A percentile compares a stretch with the other conserved stretches of the same genome.
These are phyloP conservation scores for Trichoderma erinaceum DNA, from an alignment of 495 filamentous ascomycete genomes.

Conservation along the genomic window DNA sequence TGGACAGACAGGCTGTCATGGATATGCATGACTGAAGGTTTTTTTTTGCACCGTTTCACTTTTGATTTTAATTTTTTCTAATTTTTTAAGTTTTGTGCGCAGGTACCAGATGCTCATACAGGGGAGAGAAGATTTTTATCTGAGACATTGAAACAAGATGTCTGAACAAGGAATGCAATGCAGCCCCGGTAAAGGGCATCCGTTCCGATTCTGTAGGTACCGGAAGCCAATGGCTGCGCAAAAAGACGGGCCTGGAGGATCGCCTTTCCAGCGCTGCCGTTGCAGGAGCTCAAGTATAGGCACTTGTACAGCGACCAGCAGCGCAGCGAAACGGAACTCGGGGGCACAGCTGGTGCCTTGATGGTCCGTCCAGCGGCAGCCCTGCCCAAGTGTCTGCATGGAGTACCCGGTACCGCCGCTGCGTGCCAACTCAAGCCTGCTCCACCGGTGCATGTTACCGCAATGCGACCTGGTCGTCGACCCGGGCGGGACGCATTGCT, in stretches of 20 bases:
- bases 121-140: too few relatives aligned
- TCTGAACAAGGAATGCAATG: too few relatives aligned
- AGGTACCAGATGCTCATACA: neutral
- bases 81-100: too few relatives aligned
- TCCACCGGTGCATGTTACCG: neutral
- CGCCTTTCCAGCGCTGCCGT: too few relatives aligned
- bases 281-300: too few relatives aligned
- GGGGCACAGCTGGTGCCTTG: neutral
- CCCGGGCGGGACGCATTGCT: neutral
- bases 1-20: neutral
- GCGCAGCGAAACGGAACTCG: too few relatives aligned
- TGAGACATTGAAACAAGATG: too few relatives aligned
- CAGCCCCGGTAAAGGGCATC: too few relatives aligned
- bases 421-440: neutral
- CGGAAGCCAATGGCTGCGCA: too few relatives aligned
- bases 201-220: too few relatives aligned
- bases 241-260: too few relatives aligned
- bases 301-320: too few relatives aligned
- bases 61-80: neutral
- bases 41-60: neutral
- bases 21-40: constrained; percentile 3
- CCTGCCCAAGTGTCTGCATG: neutral
- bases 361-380: neutral
- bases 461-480: neutral
- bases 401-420: constrained; percentile 1